Evolutionary conservation across 1,139 yeast species (phyloP), one percentile per base, ranked within the genome.

Genomic region (Kodamaea arcana): DNA sequence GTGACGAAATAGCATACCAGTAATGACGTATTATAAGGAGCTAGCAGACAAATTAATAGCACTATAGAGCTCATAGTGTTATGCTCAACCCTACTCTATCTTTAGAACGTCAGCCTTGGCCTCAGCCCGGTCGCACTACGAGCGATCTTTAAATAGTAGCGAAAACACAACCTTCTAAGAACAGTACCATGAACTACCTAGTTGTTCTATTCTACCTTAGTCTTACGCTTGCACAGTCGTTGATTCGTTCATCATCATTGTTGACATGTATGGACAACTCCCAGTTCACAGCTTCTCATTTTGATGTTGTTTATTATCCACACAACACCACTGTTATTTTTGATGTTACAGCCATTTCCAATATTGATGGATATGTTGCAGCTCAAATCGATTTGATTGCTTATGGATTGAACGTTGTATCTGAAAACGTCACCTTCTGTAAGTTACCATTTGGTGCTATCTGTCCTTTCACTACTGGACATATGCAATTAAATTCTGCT

Each of bases 191-290:
- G 23, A 20, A 20, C 10, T 8, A 8, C 23, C 23, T 20, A 8
- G 23, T 24, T 7, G 12, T 24, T 11, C 15, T 25, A 12, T 25
- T 15, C 23, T 27, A 9, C 22, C 4, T 17, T n/a, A 12, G 11
- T 4, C 15, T 18, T 17, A 22, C 17, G 7, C 9, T n/a, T 9
- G 21, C 30, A 7, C 23, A 27, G 23, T n/a, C 18, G 31, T 22
- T 31, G 18, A 62, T 82, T 44, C 61, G 64, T 42, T 74, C 96
- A 1, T 60, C 77, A 11, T 87, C 97, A n/a, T 70, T 94, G 47
- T 67, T 90, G 48, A 85, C 98, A 32, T 92, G 99, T 66, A 88
- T 88, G 95, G 83, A 80, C 37, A 69, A 84, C 58, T 90, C 98
- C 10, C 83, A 80, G 56, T 80, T 94, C 54, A 80, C 95, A 1